Percentiles rank a stretch among this genome's conserved stretches.
phyloP scores from a whole-genome alignment of 2,329 filamentous ascomycete genomes.

The Dactylellina sp. region DNA sequence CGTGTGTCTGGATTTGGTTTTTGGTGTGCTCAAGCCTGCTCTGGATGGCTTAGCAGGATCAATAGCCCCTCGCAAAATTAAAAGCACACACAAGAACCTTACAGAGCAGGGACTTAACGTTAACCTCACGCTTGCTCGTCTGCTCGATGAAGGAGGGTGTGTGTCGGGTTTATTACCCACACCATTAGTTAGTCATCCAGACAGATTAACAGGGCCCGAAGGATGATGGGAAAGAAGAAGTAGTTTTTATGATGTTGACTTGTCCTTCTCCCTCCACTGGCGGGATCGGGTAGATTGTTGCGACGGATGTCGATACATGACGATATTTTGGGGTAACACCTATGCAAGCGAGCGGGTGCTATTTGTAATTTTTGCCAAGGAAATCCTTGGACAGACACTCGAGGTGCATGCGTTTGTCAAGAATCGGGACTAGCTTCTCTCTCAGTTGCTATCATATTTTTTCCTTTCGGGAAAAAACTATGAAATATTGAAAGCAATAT shows the following conservation, averaged over 20 bases:
- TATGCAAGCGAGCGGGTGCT: background rate
- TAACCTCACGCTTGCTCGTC: background rate
- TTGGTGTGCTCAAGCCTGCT: too few relatives aligned
- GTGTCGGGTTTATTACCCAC: conserved; percentile 41
- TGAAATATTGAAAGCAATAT: background rate
- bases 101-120: too few relatives aligned
- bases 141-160: background rate
- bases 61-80: too few relatives aligned
- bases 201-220: background rate
- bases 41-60: too few relatives aligned
- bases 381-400: background rate
- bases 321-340: background rate
- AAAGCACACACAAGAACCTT: too few relatives aligned
- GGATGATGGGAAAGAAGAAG: too few relatives aligned
- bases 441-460: conserved; percentile 11
- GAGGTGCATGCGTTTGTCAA: background rate
- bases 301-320: background rate
- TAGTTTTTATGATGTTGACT: too few relatives aligned
- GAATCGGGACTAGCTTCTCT: background rate
- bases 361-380: background rate
- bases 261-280: too few relatives aligned
- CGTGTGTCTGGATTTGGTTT: too few relatives aligned
- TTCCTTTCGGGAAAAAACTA: background rate
- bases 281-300: too few relatives aligned
- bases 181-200: conserved; percentile 25